Evolutionary conservation across 202 grass and related monocot species (phyloP), one percentile per base, ranked within the genome.

Genomic region (Tripidium arundinaceum): DNA sequence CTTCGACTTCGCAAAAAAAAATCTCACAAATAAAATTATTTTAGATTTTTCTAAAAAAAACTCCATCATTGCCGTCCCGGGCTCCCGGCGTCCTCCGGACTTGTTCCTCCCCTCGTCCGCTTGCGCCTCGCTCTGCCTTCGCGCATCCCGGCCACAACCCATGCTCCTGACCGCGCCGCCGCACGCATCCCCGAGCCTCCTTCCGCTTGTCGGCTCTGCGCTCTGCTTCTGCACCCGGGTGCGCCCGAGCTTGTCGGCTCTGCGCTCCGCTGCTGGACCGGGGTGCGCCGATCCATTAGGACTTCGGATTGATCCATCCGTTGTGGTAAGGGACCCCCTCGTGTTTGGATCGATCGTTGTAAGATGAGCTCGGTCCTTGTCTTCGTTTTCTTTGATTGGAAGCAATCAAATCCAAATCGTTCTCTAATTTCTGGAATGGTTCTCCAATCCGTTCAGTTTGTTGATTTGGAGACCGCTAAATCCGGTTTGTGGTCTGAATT

Each of bases 211-310:
- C 29, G 29, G 29, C 29, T 31, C 29, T 31, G 29, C 29, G 29
- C 29, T 31, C 29, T 31, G 29, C 29, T 31, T 1, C 29, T 31
- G 29, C 2, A 31, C 29, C 29, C 2, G 29, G 29, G 29, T n/a
- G n/a, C n/a, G n/a, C n/a, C n/a, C n/a, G n/a, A n/a, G n/a, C n/a
- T n/a, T n/a, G n/a, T n/a, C n/a, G n/a, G n/a, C n/a, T n/a, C n/a
- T n/a, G n/a, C n/a, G n/a, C n/a, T n/a, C n/a, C n/a, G n/a, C n/a
- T n/a, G n/a, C n/a, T n/a, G n/a, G n/a, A n/a, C n/a, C n/a, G n/a
- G n/a, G n/a, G n/a, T 52, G 62, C 22, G 76, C 76, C 62, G 76
- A 68, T 68, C 45, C 45, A 39, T 54, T 47, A 2, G 76, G 62
- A 16, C 31, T 50, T 52, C n/a, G 29, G 75, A 16, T 50, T 65